These are phyloP conservation scores for Rosa lucieae DNA, from an alignment of 306 rosid genomes.

Conservation along the genomic window DNA sequence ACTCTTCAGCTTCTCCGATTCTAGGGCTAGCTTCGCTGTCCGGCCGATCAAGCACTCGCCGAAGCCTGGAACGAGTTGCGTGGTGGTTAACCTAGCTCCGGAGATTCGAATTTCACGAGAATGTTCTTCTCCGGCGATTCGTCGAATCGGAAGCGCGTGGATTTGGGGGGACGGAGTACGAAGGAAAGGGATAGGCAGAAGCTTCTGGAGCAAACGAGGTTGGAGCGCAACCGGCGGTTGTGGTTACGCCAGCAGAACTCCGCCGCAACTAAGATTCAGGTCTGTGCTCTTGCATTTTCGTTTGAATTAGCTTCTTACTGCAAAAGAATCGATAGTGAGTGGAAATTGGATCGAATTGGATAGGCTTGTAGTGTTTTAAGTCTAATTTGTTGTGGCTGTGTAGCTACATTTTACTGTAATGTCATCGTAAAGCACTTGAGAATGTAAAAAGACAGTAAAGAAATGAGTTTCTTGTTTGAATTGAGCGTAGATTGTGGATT, in stretches of 20 bases:
- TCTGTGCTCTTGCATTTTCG: conserved; percentile 13
- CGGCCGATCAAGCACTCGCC: conserved; percentile 4
- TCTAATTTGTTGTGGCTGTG: not conserved
- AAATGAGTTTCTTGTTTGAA: not conserved
- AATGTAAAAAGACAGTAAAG: not conserved
- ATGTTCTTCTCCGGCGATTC: conserved; percentile 98
- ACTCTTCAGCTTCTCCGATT: not conserved
- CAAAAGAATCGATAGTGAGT: not conserved
- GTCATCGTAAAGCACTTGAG: not conserved
- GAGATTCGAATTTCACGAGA: conserved; percentile 1
- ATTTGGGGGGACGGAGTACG: conserved; percentile 90
- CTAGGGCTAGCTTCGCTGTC: not conserved
- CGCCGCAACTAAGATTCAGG: conserved; percentile 82
- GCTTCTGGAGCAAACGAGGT: conserved; percentile 84
- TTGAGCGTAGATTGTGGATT: not conserved
- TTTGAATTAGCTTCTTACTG: no score
- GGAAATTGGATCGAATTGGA: not conserved
- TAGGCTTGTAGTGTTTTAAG: not conserved
- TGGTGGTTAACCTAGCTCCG: not conserved
- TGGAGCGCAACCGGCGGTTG: conserved; percentile 75
- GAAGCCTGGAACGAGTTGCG: not conserved
- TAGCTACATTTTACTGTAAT: not conserved
- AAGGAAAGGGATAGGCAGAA: conserved; percentile 90
- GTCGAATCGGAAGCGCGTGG: conserved; percentile 87
- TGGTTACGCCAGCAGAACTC: conserved; percentile 68